A percentile compares a stretch with the other conserved stretches of the same genome.
These are phyloP conservation scores for Parietichytrium sp. DNA, from an alignment of 108 stramenopile genomes.

Conservation along the genomic window DNA sequence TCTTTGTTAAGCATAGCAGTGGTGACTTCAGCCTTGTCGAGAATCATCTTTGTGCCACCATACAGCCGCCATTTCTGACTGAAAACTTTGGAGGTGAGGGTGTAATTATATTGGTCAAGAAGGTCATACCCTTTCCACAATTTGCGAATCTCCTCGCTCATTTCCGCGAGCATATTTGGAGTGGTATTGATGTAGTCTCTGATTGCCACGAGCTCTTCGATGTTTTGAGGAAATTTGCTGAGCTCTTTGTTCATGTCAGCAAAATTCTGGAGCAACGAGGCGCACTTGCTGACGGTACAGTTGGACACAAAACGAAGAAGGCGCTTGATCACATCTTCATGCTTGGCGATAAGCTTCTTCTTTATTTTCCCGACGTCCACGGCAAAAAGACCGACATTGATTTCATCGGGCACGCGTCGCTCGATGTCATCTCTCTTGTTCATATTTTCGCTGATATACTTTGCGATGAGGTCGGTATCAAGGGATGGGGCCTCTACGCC, in stretches of 20 bases:
- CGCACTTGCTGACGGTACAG: constrained; percentile 41
- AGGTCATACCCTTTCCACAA: constrained; percentile 56
- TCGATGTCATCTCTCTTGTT: background rate
- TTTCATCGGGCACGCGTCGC: background rate
- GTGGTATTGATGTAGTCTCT: constrained; percentile 43
- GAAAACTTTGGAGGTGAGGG: constrained; percentile 45
- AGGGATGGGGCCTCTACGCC: constrained; percentile 12
- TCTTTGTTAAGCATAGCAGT: constrained; percentile 26
- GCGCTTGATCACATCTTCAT: constrained; percentile 45
- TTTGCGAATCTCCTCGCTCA: constrained; percentile 52
- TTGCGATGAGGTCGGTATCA: constrained; percentile 5
- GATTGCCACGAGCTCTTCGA: constrained; percentile 60
- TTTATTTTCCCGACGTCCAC: constrained; percentile 47
- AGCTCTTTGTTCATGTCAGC: constrained; percentile 48
- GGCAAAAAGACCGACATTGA: constrained; percentile 58
- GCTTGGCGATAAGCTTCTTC: constrained; percentile 51
- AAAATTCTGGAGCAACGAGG: constrained; percentile 46
- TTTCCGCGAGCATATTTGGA: constrained; percentile 46
- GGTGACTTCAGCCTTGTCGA: constrained; percentile 51
- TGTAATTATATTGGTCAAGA: constrained; percentile 45
- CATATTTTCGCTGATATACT: background rate
- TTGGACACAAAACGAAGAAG: constrained; percentile 49
- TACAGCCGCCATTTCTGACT: constrained; percentile 53
- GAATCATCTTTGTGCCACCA: constrained; percentile 56
- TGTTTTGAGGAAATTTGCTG: constrained; percentile 52